Percentiles rank a stretch among this genome's conserved stretches.
These are phyloP conservation scores for Gastrolobium villosum DNA, from an alignment of 306 rosid species.

Conservation along the genomic window DNA sequence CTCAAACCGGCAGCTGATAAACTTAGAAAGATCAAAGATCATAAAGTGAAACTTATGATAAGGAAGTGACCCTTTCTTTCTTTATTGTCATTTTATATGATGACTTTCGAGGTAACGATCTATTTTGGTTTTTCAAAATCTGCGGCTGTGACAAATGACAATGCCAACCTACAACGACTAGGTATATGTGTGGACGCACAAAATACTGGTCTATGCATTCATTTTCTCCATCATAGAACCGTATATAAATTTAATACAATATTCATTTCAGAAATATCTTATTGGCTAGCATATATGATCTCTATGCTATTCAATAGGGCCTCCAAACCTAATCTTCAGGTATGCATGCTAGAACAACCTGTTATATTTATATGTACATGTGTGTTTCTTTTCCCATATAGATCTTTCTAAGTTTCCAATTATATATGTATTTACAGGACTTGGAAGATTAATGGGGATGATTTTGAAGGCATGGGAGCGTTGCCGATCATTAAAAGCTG, in stretches of 20 bases:
- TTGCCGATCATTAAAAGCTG: conserved; percentile 44
- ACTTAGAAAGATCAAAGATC: no score
- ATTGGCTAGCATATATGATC: not conserved
- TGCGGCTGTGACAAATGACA: conserved; percentile 43
- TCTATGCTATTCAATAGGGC: not conserved
- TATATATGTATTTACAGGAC: conserved; percentile 14
- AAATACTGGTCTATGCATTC: not conserved
- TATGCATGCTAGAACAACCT: conserved; percentile 8
- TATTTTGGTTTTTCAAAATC: conserved; percentile 33
- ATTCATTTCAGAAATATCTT: not conserved
- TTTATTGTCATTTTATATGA: not conserved
- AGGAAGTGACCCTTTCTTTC: not conserved
- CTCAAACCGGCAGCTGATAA: no score
- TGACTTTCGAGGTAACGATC: not conserved
- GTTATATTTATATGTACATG: not conserved
- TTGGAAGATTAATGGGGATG: conserved; percentile 52
- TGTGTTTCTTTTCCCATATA: not conserved
- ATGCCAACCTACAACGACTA: conserved; percentile 14
- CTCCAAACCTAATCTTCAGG: conserved; percentile 25
- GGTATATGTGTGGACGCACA: not conserved
- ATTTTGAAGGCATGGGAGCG: conserved; percentile 55
- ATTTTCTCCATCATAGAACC: not conserved
- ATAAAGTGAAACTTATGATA: not conserved
- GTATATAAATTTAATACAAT: conserved; percentile 30
- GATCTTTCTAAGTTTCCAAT: not conserved